Evolutionary conservation across 2,329 filamentous ascomycete genomes (phyloP).

Genomic region (Cladophialophora chaetospira): DNA sequence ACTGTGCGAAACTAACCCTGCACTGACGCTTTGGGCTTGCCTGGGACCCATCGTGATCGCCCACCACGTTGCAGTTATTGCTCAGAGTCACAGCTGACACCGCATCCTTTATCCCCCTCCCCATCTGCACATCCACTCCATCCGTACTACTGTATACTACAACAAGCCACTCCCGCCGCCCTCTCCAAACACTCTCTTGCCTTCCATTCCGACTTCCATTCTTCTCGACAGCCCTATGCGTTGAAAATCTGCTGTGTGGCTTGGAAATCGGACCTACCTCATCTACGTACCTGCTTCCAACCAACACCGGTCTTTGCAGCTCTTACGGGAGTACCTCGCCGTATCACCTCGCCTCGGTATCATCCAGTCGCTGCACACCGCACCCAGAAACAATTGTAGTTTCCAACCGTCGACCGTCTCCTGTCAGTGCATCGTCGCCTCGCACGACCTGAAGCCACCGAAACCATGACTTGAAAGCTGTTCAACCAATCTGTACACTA

Average conservation of each 20-base stretch:
- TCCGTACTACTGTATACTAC: not conserved
- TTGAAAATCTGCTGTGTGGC: not conserved
- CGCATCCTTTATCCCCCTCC: slow-evolving; percentile 8
- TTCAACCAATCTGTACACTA: slow-evolving; percentile 16
- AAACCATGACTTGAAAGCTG: slow-evolving; percentile 20
- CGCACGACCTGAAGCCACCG: slow-evolving; percentile 15
- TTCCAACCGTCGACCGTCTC: not conserved
- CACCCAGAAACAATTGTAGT: not conserved
- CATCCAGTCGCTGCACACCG: not conserved
- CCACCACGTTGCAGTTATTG: slow-evolving; percentile 16
- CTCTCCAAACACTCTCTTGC: not conserved
- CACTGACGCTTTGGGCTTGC: not conserved
- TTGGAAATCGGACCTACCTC: not conserved
- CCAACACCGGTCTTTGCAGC: not conserved
- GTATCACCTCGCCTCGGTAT: not conserved
- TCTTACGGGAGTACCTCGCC: not conserved
- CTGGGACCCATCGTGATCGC: no score
- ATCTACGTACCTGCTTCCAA: not conserved
- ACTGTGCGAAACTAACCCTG: not conserved
- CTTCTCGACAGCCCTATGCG: not conserved
- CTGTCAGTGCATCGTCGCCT: slow-evolving; percentile 17
- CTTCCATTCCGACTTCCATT: not conserved
- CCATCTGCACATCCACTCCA: no score
- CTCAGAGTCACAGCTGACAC: slow-evolving; percentile 17
- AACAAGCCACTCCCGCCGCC: slow-evolving; percentile 5